Evolutionary conservation across 2,329 filamentous ascomycete genomes (phyloP).

Genomic region (Ophiostoma perfectum): DNA sequence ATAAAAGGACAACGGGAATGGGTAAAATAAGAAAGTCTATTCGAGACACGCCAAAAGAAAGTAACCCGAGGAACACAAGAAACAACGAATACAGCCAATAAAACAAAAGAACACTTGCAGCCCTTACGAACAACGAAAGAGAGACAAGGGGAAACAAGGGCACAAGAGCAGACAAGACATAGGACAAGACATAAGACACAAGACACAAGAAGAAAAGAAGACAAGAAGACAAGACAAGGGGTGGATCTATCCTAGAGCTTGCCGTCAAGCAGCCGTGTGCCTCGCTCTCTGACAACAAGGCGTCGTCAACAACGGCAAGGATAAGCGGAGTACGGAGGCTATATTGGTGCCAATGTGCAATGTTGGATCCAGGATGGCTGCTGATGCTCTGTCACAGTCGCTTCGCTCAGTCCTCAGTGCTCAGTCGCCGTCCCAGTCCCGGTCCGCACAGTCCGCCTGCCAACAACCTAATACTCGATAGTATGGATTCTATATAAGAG

Average conservation of each 20-base stretch:
- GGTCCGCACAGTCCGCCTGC: background rate
- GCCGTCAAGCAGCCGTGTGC: background rate
- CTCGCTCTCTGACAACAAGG: background rate
- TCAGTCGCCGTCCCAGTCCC: too few species aligned
- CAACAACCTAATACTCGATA: background rate
- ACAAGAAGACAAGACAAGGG: background rate
- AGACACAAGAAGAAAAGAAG: background rate
- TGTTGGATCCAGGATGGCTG: too few species aligned
- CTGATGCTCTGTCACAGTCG: too few species aligned
- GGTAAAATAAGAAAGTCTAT: background rate
- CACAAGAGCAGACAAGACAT: background rate
- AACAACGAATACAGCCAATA: conserved; percentile 2
- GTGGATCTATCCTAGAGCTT: background rate
- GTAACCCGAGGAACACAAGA: background rate
- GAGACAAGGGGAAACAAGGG: background rate
- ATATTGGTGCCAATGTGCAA: too few species aligned
- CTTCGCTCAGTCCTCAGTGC: too few species aligned
- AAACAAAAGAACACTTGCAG: background rate
- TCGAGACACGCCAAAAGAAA: background rate
- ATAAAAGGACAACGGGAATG: background rate
- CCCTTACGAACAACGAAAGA: background rate
- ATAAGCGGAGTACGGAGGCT: background rate
- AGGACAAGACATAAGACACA: too few species aligned
- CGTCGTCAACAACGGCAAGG: conserved; percentile 5
- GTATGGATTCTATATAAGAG: background rate